Base-by-base conservation (phyloP, 352 stramenopile species). In the Phytophthora foliorum region DNA sequence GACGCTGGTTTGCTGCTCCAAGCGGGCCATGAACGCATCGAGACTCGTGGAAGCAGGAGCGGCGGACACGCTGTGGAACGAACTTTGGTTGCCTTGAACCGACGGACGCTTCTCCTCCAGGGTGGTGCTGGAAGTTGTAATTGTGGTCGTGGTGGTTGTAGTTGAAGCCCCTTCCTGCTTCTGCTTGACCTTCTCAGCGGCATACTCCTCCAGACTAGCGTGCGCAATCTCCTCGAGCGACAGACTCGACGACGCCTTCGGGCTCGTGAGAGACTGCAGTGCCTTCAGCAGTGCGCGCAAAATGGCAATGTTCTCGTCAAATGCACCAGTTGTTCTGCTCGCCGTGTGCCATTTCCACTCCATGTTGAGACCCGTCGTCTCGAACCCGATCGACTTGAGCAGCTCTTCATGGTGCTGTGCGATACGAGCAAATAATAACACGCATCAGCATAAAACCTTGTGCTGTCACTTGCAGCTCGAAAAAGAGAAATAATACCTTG, bases 321-420 rank as follows among this genome's bases (percentile, higher is more conserved):
- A 91, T n/a, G 80, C 86, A 50, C 77, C 84, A 45, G 67, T 86
- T 19, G 60, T 64, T 31, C 82, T 86, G 57, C 86, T 81, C 1
- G 84, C 77, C 6, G 84, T 76, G 55, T 94, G 80, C 85, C 87
- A 93, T 60, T 90, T 91, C 87, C 87, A 95, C 54, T 95, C 87
- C 81, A 95, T 88, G 65, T 92, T 93, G 7, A 92, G 55, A 13
- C 85, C 84, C 10, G 79, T 75, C 25, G 77, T 87, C 50, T 92
- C 85, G 22, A 95, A 95, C 0, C 87, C 87, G 51, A 95, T 92
- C 25, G 84, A 81, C 54, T 89, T 84, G 22, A 95, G 81, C 57
- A 95, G 54, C 29, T 90, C 84, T 25, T 90, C 79, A 42, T 95
- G 84, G 48, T 95, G 81, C 85, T 94, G 22, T 51, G 17, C n/a